Evolutionary conservation across 805 yeast genomes (phyloP).

Genomic region (Barnettozyma populi): DNA sequence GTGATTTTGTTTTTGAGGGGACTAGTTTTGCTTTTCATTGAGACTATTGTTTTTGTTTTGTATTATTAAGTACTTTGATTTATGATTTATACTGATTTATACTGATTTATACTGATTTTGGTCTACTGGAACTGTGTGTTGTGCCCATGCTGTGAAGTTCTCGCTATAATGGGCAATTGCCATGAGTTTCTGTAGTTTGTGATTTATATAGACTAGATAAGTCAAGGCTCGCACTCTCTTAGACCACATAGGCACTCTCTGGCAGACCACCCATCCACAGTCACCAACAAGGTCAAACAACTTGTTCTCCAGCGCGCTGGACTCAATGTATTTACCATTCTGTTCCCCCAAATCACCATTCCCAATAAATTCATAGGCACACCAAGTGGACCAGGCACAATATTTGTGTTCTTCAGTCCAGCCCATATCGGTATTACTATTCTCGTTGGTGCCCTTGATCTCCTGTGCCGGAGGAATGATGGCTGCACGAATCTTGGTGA

Average conservation of each 20-base stretch:
- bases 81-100: no score
- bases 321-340: conserved; percentile 14
- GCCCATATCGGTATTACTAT: conserved; percentile 32
- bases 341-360: conserved; percentile 20
- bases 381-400: conserved; percentile 40
- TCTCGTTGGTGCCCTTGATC: conserved; percentile 19
- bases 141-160: no score
- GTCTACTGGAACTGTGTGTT: no score
- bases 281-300: conserved; percentile 24
- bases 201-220: no score
- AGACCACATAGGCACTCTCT: not conserved
- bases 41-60: not conserved
- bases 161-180: no score
- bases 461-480: conserved; percentile 36
- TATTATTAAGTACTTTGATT: not conserved
- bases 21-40: not conserved
- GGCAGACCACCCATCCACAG: conserved; percentile 21
- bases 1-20: not conserved
- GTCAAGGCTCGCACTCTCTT: no score
- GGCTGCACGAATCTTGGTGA: conserved; percentile 31
- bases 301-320: conserved; percentile 7
- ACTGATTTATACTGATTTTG: not conserved
- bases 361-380: conserved; percentile 39
- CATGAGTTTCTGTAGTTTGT: no score
- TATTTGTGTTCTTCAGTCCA: conserved; percentile 32